Evolutionary conservation across 1,284 basidiomycete genomes (phyloP).

Genomic region (Marasmius sp.): DNA sequence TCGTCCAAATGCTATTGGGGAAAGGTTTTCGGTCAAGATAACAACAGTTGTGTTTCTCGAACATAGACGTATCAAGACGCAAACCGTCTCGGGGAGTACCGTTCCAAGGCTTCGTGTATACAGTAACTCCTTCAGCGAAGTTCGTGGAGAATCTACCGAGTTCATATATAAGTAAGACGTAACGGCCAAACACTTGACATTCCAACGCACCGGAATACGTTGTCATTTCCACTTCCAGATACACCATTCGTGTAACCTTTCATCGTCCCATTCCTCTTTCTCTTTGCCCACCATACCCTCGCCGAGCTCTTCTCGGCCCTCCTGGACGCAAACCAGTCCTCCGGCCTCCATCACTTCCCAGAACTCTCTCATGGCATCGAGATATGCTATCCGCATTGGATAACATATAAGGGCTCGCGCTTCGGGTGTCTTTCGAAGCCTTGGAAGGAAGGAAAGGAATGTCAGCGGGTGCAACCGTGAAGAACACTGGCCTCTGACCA

Average conservation of each 20-base stretch:
- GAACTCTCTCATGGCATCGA: neutral
- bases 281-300: neutral
- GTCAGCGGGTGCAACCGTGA: neutral
- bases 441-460: neutral
- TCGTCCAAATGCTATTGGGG: too few species aligned
- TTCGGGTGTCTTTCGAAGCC: neutral
- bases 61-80: too few species aligned
- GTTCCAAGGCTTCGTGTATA: too few species aligned
- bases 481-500: neutral
- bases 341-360: neutral
- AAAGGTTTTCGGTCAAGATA: too few species aligned
- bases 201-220: too few species aligned
- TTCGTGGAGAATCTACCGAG: too few species aligned
- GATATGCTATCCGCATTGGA: neutral
- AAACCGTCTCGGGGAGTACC: too few species aligned
- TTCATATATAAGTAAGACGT: too few species aligned
- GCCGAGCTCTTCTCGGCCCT: neutral
- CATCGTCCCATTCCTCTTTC: constrained; percentile 2
- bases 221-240: neutral
- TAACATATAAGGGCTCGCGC: neutral
- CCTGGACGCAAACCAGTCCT: neutral
- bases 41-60: too few species aligned
- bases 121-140: too few species aligned
- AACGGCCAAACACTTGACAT: too few species aligned
- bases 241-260: constrained; percentile 1